phyloP scores from a whole-genome alignment of 257 asterid genomes.

The Leonotis leonurus region DNA sequence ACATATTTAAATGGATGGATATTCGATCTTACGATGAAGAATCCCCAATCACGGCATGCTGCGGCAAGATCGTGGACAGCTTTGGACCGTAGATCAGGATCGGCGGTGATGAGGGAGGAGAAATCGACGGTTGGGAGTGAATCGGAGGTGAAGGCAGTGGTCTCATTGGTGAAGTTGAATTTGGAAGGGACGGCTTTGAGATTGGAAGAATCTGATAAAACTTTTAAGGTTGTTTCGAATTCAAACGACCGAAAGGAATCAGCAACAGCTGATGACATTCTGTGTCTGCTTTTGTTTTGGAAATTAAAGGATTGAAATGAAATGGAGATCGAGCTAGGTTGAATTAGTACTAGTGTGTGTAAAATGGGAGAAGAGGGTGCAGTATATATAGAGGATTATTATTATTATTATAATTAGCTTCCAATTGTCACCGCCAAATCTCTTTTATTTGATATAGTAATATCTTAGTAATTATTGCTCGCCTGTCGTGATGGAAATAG shows the following conservation, averaged over 20 bases:
- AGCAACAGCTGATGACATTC: neutral
- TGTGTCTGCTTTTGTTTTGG: neutral
- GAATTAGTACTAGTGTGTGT: too few relatives aligned
- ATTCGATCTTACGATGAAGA: slow-evolving; percentile 15
- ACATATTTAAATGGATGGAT: too few relatives aligned
- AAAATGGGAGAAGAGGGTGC: too few relatives aligned
- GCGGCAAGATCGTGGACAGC: slow-evolving; percentile 9
- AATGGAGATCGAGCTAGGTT: too few relatives aligned
- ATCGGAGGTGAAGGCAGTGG: neutral
- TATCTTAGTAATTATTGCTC: too few relatives aligned
- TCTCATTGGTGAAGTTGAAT: slow-evolving; percentile 15
- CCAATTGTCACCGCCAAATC: too few relatives aligned
- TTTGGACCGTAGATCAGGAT: slow-evolving; percentile 14
- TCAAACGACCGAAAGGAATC: slow-evolving; percentile 6
- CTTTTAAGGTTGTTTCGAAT: slow-evolving; percentile 2
- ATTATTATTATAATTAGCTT: too few relatives aligned
- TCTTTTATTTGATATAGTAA: too few relatives aligned
- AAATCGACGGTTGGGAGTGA: slow-evolving; percentile 21
- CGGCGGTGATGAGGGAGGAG: slow-evolving; percentile 1
- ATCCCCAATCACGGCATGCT: slow-evolving; percentile 26
- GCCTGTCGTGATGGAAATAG: too few relatives aligned
- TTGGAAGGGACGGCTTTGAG: slow-evolving; percentile 14
- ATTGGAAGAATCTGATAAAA: neutral
- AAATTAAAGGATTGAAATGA: neutral
- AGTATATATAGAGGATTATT: too few relatives aligned